phyloP scores from a whole-genome alignment of 2,329 filamentous ascomycete genomes.

The Penicillium sp. region DNA sequence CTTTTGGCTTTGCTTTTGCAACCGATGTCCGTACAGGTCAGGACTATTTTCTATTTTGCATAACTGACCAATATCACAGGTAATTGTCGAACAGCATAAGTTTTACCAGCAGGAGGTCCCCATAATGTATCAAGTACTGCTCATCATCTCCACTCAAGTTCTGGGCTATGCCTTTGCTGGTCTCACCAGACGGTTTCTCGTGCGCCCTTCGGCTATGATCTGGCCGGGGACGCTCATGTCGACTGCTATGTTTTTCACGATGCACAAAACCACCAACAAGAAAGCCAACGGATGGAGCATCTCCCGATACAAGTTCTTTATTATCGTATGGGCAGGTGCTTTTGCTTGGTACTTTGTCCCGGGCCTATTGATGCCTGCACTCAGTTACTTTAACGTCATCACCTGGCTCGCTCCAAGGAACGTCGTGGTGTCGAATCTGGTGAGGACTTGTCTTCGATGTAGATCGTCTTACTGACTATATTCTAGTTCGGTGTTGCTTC shows the following conservation, averaged over 20 bases:
- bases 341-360: constrained; percentile 83
- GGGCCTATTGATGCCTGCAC: constrained; percentile 71
- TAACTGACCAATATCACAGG: constrained; percentile 30
- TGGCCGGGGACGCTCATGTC: constrained; percentile 88
- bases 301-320: constrained; percentile 78
- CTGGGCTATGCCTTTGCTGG: constrained; percentile 83
- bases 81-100: constrained; percentile 83
- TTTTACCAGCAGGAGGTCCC: constrained; percentile 80
- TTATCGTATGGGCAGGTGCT: constrained; percentile 62
- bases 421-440: constrained; percentile 75
- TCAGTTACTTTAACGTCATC: constrained; percentile 84
- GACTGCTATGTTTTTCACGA: constrained; percentile 79
- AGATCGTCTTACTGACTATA: constrained; percentile 1
- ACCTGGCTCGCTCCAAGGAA: constrained; percentile 86
- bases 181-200: constrained; percentile 71
- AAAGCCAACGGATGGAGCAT: constrained; percentile 77
- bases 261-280: constrained; percentile 80
- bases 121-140: constrained; percentile 71
- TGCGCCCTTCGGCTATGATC: constrained; percentile 82
- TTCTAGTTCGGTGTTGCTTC: constrained; percentile 70
- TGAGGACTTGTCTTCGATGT: constrained; percentile 24
- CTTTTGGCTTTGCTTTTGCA: constrained; percentile 82
- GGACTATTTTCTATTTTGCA: background rate
- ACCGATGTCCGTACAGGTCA: constrained; percentile 57
- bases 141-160: constrained; percentile 81